A percentile compares a stretch with the other conserved stretches of the same genome.
phyloP scores from a whole-genome alignment of 2,329 filamentous ascomycete species.

The Aurifilum marmelostoma region DNA sequence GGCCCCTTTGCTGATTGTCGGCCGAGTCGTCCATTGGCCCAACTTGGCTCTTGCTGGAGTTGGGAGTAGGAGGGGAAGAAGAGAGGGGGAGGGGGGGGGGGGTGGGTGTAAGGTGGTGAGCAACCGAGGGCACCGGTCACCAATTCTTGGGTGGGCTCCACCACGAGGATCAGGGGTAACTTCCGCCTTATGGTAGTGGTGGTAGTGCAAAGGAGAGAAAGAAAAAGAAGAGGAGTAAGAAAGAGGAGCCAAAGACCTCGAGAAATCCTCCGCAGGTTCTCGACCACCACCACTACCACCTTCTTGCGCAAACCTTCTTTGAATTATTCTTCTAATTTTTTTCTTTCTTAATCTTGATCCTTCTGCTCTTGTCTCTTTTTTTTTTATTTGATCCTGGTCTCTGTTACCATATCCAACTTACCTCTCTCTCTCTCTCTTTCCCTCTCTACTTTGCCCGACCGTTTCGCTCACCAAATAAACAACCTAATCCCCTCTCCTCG shows the following conservation, averaged over 20 bases:
- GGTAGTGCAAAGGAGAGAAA: not conserved
- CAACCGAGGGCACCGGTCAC: not conserved
- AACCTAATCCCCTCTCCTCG: not conserved
- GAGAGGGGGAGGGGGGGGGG: not conserved
- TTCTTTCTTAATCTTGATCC: not conserved
- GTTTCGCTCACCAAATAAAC: not conserved
- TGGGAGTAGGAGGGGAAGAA: not conserved
- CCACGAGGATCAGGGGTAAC: constrained; percentile 17
- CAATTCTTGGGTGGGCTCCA: constrained; percentile 9
- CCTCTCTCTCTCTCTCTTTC: not conserved
- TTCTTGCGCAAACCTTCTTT: not conserved
- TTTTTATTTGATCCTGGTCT: not conserved
- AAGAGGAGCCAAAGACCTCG: not conserved
- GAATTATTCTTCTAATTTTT: not conserved
- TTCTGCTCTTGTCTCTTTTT: not conserved
- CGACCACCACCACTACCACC: not conserved
- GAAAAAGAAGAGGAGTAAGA: not conserved
- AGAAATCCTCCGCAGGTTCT: constrained; percentile 7
- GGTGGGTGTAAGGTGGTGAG: not conserved
- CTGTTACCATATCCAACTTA: not conserved
- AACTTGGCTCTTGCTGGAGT: not conserved
- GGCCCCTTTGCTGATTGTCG: constrained; percentile 10
- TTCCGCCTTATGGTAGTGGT: not conserved
- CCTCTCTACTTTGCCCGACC: not conserved
- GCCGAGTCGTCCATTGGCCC: constrained; percentile 6